Evolutionary conservation across 2,329 filamentous ascomycete genomes (phyloP).

Genomic region (Aspergillus brasiliensis): DNA sequence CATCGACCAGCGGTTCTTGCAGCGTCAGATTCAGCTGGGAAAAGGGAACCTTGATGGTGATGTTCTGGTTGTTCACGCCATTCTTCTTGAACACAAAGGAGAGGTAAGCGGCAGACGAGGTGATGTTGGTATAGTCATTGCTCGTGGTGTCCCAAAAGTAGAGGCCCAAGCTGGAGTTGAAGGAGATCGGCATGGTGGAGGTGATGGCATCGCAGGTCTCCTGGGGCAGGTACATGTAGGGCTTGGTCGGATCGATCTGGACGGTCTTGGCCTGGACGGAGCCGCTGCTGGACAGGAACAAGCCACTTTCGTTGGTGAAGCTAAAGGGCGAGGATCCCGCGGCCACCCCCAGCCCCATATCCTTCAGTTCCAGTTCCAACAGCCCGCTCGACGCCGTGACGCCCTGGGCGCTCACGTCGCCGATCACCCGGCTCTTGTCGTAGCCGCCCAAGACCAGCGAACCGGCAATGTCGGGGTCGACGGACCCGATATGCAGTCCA

Average conservation of each 20-base stretch:
- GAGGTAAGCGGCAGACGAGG: conserved; percentile 25
- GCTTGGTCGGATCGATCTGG: conserved; percentile 34
- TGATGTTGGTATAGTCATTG: conserved; percentile 20
- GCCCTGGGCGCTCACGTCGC: conserved; percentile 23
- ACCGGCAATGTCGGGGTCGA: conserved; percentile 31
- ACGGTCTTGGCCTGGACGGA: conserved; percentile 30
- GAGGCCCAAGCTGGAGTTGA: conserved; percentile 38
- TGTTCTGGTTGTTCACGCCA: conserved; percentile 10
- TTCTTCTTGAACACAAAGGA: conserved; percentile 25
- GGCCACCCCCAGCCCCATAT: conserved; percentile 47
- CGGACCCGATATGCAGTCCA: conserved; percentile 48
- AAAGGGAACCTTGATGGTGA: conserved; percentile 26
- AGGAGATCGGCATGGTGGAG: conserved; percentile 41
- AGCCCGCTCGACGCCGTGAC: conserved; percentile 12
- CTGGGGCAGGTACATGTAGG: conserved; percentile 46
- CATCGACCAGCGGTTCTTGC: conserved; percentile 22
- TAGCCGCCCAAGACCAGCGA: conserved; percentile 48
- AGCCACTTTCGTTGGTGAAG: conserved; percentile 29
- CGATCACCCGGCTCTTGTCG: conserved; percentile 44
- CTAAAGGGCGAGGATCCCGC: conserved; percentile 45
- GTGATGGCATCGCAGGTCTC: conserved; percentile 47
- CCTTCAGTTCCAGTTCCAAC: conserved; percentile 33
- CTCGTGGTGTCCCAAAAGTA: conserved; percentile 47
- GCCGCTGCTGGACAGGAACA: conserved; percentile 34
- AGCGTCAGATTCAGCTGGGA: conserved; percentile 25